These are phyloP conservation scores for Apiotrichum mycotoxinovorans DNA, from an alignment of 1,284 basidiomycete species.

Conservation along the genomic window DNA sequence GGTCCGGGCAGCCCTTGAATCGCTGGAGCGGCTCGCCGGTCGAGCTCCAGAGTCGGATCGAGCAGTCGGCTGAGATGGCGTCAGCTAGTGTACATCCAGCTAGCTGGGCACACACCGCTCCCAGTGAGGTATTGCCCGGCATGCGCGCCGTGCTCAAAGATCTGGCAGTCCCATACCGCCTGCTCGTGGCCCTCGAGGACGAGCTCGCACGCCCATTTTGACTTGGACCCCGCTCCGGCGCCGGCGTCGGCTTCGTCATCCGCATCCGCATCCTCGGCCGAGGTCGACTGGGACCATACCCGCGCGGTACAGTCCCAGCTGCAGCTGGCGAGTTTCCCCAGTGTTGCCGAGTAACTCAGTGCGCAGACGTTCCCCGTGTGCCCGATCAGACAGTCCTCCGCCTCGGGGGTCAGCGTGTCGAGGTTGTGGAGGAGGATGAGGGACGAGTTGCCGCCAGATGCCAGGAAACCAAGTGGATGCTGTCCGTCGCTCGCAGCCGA, in stretches of 20 bases:
- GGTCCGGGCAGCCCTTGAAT: slow-evolving; percentile 34
- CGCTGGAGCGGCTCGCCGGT: slow-evolving; percentile 21
- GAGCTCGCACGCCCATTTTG: slow-evolving; percentile 22
- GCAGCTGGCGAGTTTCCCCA: slow-evolving; percentile 30
- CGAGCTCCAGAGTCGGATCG: slow-evolving; percentile 29
- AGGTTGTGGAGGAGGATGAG: slow-evolving; percentile 38
- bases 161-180: slow-evolving; percentile 39
- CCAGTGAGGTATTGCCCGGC: slow-evolving; percentile 29
- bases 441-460: slow-evolving; percentile 34
- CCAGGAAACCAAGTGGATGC: slow-evolving; percentile 21
- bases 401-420: slow-evolving; percentile 18
- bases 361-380: slow-evolving; percentile 38
- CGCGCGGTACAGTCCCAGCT: slow-evolving; percentile 41
- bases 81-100: not conserved
- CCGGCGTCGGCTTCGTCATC: no score
- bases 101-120: slow-evolving; percentile 4
- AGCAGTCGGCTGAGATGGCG: slow-evolving; percentile 24
- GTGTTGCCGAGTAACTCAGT: slow-evolving; percentile 21
- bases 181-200: slow-evolving; percentile 31
- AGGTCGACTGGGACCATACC: slow-evolving; percentile 23
- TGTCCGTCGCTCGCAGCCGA: not conserved
- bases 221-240: no score
- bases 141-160: slow-evolving; percentile 24
- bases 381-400: slow-evolving; percentile 26
- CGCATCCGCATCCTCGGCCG: no score